Base-by-base conservation (phyloP, 1,284 basidiomycete species). In the Leccinum laetum region DNA sequence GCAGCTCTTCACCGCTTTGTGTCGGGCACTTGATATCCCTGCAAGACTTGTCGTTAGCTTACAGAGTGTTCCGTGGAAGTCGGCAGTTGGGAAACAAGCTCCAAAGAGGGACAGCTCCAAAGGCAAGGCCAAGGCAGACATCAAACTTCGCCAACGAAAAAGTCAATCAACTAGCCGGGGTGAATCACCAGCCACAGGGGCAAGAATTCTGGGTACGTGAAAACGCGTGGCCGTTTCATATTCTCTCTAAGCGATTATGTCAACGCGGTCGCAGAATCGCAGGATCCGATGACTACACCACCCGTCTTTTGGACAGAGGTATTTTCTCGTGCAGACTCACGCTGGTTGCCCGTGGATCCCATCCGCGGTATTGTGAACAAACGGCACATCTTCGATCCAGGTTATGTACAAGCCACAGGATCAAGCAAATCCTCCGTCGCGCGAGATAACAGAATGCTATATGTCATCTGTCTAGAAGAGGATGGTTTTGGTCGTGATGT, bases 301-400 rank as follows among this genome's bases (percentile, higher is more conserved):
- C 98, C 97, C 0, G 91, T 97, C 3, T 95, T 96, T 78, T 99
- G 97, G 98, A 95, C 94, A 1, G 98, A 99, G 78, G 94, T 98
- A 0, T 99, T 96, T 78, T 96, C 94, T 32, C 89, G 94, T 18
- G 89, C 96, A 1, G 96, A 98, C 78, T 89, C 87, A 57, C 88
- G 90, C 52, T 99, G 97, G 97, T 82, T 99, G 18, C 92, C 95
- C 0, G 90, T 99, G 53, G 98, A 99, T 77, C 94, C 95, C 4
- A 85, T 96, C 32, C 87, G 92, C 11, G 88, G 85, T 52, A 84
- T 90, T 61, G 89, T 96, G 66, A 91, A 95, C 70, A 93, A 92
- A 72, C 88, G 89, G 68, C 89, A 87, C 64, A 81, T 86, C 26
- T 99, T 97, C 79, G 96, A 99, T 77, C 97, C 97, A 0, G 79